Evolutionary conservation across 768 basidiomycete species (phyloP).

Genomic region (Rhodotorula diobovata): DNA sequence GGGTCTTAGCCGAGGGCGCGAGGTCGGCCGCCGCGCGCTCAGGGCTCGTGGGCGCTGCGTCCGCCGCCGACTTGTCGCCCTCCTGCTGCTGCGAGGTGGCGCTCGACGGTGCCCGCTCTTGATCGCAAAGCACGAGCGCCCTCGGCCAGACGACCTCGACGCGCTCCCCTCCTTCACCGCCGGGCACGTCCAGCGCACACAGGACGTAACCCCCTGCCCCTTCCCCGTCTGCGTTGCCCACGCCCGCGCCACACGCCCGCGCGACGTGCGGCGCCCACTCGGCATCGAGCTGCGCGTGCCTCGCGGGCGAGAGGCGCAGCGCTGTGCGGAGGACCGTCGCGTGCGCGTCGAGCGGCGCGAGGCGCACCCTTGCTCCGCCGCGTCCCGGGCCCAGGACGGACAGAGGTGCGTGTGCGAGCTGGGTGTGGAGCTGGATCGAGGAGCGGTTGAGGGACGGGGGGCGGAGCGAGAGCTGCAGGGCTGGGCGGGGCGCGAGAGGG

Average conservation of each 20-base stretch:
- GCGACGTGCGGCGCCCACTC: slow-evolving; percentile 17
- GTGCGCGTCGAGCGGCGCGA: slow-evolving; percentile 14
- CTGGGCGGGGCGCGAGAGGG: background rate
- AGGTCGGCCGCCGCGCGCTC: too few species aligned
- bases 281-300: background rate
- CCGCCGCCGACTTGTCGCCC: too few species aligned
- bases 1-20: too few species aligned
- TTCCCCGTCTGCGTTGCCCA: background rate
- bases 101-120: background rate
- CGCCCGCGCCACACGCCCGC: background rate
- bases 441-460: slow-evolving; percentile 11
- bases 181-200: slow-evolving; percentile 16
- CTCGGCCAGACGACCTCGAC: slow-evolving; percentile 30
- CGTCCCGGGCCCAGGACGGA: background rate
- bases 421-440: slow-evolving; percentile 7
- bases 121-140: slow-evolving; percentile 18
- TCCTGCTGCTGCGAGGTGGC: too few species aligned
- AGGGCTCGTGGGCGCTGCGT: background rate
- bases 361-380: slow-evolving; percentile 3
- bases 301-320: background rate
- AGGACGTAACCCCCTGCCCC: too few species aligned
- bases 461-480: background rate
- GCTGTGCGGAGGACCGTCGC: slow-evolving; percentile 7
- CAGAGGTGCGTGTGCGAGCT: background rate
- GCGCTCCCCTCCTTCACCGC: background rate